Evolutionary conservation across 1,284 basidiomycete genomes (phyloP), one percentile per base, ranked within the genome.

Genomic region (Coniophora puteana): DNA sequence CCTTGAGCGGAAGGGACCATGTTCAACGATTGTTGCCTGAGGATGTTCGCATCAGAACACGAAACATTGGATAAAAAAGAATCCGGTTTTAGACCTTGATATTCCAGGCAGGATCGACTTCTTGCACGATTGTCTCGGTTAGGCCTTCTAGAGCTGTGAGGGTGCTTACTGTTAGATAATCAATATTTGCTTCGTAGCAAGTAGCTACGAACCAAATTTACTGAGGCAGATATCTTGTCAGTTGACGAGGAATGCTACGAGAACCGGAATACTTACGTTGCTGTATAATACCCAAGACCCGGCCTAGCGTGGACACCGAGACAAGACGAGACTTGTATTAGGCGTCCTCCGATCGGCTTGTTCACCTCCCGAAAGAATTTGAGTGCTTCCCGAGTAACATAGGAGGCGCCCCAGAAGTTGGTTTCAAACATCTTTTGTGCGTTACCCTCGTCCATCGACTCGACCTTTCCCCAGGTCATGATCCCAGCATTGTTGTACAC

Each of bases 351-450:
- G 20, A 12, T 41, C 14, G 57, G 55, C 11, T 49, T 49, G 42
- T 69, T 69, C 0, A 58, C 57, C 8, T 68, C 64, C 38, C 67
- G 54, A 48, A 67, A 64, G 48, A 63, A 57, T 30, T 47, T 45
- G 20, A 68, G 48, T 0, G 64, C 64, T 41, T 59, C 60, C 26
- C 45, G 43, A 24, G 44, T 57, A 24, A 68, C 62, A 22, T 51
- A 45, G 0, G 48, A 49, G 2, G 59, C 56, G 6, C 63, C 65
- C 62, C 62, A 67, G 41, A 67, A 65, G 38, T 66, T 56, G 40
- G 55, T 51, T 8, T 68, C 63, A 21, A 68, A 61, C 35, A 64
- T 16, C 1, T 37, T 41, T 10, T 58, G 57, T 5, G 55, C 66
- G 4, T 43, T 44, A 7, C 46, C 47, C 1, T 63, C 54, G 2